Conservation (phyloP, 257 asterid species). For the Solanum lycopersicoides region DNA sequence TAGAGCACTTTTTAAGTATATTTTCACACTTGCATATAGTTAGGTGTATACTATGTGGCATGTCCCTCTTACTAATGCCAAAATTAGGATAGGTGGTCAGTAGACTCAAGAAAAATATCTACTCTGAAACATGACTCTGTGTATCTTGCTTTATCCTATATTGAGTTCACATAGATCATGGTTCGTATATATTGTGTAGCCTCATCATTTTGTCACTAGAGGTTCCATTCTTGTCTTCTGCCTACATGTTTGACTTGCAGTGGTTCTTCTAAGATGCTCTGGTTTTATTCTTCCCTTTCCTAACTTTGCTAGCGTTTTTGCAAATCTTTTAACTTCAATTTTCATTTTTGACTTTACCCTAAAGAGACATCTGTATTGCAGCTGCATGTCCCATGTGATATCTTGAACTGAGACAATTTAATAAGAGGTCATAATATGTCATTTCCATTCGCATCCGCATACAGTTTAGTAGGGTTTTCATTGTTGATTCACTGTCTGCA, state of each 20-base stretch:
- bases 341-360: too few species aligned
- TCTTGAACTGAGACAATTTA: background rate
- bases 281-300: background rate
- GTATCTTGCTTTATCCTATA: background rate
- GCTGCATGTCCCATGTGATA: background rate
- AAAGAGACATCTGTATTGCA: background rate
- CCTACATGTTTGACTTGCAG: background rate
- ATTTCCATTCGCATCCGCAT: background rate
- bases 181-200: background rate
- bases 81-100: background rate
- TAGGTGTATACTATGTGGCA: background rate
- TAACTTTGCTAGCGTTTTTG: background rate
- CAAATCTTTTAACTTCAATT: too few species aligned
- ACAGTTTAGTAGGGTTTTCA: background rate
- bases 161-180: background rate
- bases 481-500: background rate
- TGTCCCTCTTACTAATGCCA: background rate
- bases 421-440: background rate
- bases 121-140: background rate
- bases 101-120: background rate
- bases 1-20: background rate
- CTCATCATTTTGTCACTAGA: background rate
- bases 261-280: background rate
- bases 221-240: background rate
- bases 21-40: background rate